phyloP scores from a whole-genome alignment of 352 stramenopile genomes.

The Globisporangium cystogenes region DNA sequence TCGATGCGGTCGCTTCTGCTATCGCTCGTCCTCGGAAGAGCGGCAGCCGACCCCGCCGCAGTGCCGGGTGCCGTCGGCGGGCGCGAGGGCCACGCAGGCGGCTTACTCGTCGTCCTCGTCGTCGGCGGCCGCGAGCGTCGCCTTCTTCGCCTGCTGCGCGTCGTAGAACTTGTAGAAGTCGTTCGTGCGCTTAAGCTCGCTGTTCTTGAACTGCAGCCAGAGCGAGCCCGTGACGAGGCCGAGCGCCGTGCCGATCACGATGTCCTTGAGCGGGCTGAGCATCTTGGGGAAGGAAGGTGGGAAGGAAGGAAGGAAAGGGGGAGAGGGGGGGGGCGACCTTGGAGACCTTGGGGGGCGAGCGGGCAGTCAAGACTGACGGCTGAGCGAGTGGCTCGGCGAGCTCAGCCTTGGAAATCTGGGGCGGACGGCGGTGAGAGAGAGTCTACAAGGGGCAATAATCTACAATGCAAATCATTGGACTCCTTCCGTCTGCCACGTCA shows the following conservation, averaged over 20 bases:
- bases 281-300: slow-evolving; percentile 22
- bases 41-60: neutral
- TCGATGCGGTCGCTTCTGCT: no score
- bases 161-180: slow-evolving; percentile 84
- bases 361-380: neutral
- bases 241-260: slow-evolving; percentile 66
- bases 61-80: neutral
- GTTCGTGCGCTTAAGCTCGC: slow-evolving; percentile 68
- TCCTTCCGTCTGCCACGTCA: no score
- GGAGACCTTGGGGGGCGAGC: neutral
- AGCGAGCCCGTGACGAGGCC: slow-evolving; percentile 38
- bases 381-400: neutral
- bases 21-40: neutral
- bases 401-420: no score
- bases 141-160: slow-evolving; percentile 64
- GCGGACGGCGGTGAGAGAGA: no score
- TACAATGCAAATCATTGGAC: no score
- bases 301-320: neutral
- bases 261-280: slow-evolving; percentile 81
- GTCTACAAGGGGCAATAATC: no score
- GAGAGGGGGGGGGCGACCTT: no score
- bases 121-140: slow-evolving; percentile 21
- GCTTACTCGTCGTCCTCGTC: slow-evolving; percentile 32
- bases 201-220: slow-evolving; percentile 68
- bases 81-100: no score